phyloP scores from a whole-genome alignment of 108 stramenopile species.

The Chaetoceros tenuissimus region DNA sequence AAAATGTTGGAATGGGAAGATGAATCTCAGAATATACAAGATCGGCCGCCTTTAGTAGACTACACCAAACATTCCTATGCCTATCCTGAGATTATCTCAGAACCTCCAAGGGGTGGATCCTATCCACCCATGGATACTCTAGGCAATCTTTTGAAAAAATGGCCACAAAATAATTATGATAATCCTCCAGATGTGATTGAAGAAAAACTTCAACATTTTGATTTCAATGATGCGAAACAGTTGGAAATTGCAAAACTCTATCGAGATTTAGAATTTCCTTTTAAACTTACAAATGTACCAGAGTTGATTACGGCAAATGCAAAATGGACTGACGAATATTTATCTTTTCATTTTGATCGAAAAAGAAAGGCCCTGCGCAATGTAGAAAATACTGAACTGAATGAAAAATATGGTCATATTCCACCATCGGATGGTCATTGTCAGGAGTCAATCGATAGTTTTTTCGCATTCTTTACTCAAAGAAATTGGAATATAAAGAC shows the following conservation, averaged over 20 bases:
- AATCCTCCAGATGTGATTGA: conserved; percentile 36
- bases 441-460: conserved; percentile 69
- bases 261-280: conserved; percentile 69
- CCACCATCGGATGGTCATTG: conserved; percentile 32
- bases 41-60: conserved; percentile 37
- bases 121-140: conserved; percentile 59
- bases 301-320: conserved; percentile 48
- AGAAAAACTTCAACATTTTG: conserved; percentile 70
- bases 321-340: conserved; percentile 85
- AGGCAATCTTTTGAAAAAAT: conserved; percentile 41
- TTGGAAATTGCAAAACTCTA: conserved; percentile 46
- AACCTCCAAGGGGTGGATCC: conserved; percentile 34
- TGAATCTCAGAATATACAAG: not conserved
- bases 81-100: conserved; percentile 41
- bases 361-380: not conserved
- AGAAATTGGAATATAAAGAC: conserved; percentile 36
- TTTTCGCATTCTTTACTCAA: conserved; percentile 71
- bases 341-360: conserved; percentile 41
- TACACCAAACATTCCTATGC: conserved; percentile 50
- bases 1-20: not conserved
- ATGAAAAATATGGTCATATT: conserved; percentile 6
- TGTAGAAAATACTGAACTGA: not conserved
- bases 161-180: conserved; percentile 79
- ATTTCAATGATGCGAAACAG: conserved; percentile 52
- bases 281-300: conserved; percentile 76